Percentiles rank a stretch among this genome's conserved stretches.
Conservation (phyloP, 306 rosid genomes). For the Vachellia collinsii region DNA sequence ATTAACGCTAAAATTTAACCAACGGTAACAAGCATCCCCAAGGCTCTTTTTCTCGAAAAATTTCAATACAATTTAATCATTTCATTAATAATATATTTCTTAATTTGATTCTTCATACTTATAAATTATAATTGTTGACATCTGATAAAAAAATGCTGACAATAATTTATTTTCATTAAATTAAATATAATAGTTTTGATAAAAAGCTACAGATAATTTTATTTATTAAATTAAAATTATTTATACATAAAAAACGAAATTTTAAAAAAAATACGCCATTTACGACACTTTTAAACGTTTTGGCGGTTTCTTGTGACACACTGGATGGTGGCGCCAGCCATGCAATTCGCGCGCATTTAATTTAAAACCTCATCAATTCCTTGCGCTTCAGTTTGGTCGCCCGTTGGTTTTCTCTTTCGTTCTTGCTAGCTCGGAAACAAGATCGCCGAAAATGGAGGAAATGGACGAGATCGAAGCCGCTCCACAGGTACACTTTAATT, state of each 20-base stretch:
- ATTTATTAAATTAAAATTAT: too few species aligned
- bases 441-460: constrained; percentile 70
- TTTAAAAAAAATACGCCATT: neutral
- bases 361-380: neutral
- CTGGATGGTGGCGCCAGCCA: too few species aligned
- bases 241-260: too few species aligned
- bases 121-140: neutral
- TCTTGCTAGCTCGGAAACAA: constrained; percentile 17
- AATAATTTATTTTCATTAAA: too few species aligned
- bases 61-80: too few species aligned
- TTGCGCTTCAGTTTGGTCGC: constrained; percentile 13
- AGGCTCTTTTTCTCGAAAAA: neutral
- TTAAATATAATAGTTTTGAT: too few species aligned
- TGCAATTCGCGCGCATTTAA: neutral
- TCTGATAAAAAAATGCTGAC: neutral
- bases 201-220: too few species aligned
- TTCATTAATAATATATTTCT: neutral
- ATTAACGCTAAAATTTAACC: too few species aligned
- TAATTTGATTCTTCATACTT: too few species aligned
- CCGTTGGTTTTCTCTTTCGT: neutral
- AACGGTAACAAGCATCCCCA: neutral
- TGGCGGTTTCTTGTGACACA: neutral
- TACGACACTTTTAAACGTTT: neutral
- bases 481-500: constrained; percentile 64
- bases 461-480: constrained; percentile 80